These are phyloP conservation scores for Raffaelea albimanens DNA, from an alignment of 2,329 filamentous ascomycete genomes.

Conservation along the genomic window DNA sequence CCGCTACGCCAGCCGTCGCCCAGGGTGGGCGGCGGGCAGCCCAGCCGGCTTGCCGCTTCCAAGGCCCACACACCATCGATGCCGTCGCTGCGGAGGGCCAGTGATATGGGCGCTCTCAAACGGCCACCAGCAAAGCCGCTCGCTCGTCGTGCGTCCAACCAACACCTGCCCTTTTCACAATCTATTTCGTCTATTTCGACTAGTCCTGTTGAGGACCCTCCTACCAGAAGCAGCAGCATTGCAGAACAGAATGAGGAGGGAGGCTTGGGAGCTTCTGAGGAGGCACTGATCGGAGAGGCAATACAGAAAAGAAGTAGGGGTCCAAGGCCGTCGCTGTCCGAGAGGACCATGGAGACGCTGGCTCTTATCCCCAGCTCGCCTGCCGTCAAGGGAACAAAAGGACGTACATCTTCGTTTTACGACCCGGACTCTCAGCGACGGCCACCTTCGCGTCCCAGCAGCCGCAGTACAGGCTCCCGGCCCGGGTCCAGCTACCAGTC, in stretches of 20 bases:
- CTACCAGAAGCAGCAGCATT: background rate
- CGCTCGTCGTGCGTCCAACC: slow-evolving; percentile 8
- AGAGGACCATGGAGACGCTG: slow-evolving; percentile 79
- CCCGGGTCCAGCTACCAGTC: slow-evolving; percentile 52
- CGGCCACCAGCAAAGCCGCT: slow-evolving; percentile 7
- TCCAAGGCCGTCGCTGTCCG: slow-evolving; percentile 55
- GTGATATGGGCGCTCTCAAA: slow-evolving; percentile 5
- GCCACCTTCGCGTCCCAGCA: slow-evolving; percentile 38
- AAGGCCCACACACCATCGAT: background rate
- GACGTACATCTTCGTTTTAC: slow-evolving; percentile 66
- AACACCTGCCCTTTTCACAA: slow-evolving; percentile 4
- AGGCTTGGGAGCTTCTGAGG: slow-evolving; percentile 5
- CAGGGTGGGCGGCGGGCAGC: too few relatives aligned
- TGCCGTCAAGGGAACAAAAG: slow-evolving; percentile 53
- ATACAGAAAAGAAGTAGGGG: slow-evolving; percentile 9
- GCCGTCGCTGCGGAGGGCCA: background rate
- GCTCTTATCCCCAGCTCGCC: slow-evolving; percentile 72
- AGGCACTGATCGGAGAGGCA: background rate
- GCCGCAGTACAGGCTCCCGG: slow-evolving; percentile 28
- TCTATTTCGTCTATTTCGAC: slow-evolving; percentile 4
- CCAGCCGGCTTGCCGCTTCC: background rate
- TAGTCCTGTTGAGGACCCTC: background rate
- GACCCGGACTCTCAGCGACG: slow-evolving; percentile 50
- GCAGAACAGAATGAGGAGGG: background rate
- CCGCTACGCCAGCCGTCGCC: slow-evolving; percentile 7